Evolutionary conservation across 768 basidiomycete genomes (phyloP).

Genomic region (Lentinula sp.): DNA sequence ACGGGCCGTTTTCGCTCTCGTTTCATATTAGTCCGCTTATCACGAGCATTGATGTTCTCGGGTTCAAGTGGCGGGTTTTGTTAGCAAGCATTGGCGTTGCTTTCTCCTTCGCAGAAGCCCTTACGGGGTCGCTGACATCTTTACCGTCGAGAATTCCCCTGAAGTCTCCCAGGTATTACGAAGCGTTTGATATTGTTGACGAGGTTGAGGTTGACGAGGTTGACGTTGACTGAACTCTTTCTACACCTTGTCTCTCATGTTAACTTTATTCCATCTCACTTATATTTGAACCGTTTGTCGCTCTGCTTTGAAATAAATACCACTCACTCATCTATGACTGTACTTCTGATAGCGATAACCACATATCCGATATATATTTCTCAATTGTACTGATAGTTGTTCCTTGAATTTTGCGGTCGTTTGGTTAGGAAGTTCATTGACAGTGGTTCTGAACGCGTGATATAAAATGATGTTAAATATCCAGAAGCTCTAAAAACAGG

Average conservation of each 20-base stretch:
- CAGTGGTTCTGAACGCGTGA: too few relatives aligned
- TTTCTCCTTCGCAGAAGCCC: constrained; percentile 65
- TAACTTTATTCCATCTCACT: neutral
- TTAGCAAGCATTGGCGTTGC: constrained; percentile 50
- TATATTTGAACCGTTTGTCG: neutral
- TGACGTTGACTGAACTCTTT: neutral
- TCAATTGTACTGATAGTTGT: neutral
- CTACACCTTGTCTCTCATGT: neutral
- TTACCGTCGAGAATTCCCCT: neutral
- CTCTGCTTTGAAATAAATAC: neutral
- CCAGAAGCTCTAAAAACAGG: too few relatives aligned
- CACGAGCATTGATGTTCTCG: constrained; percentile 47
- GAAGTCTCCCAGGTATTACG: neutral
- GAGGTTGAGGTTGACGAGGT: constrained; percentile 2
- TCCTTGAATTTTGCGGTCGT: too few relatives aligned
- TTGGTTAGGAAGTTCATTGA: too few relatives aligned
- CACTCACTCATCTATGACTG: neutral
- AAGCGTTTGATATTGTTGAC: neutral
- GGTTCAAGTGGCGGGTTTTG: constrained; percentile 48
- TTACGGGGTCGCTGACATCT: constrained; percentile 16
- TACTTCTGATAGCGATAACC: neutral
- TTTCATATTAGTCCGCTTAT: constrained; percentile 15
- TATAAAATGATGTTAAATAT: too few relatives aligned
- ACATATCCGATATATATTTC: neutral
- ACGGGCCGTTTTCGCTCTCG: constrained; percentile 14